phyloP scores from a whole-genome alignment of 306 rosid genomes.

The Prunus kanzakura region DNA sequence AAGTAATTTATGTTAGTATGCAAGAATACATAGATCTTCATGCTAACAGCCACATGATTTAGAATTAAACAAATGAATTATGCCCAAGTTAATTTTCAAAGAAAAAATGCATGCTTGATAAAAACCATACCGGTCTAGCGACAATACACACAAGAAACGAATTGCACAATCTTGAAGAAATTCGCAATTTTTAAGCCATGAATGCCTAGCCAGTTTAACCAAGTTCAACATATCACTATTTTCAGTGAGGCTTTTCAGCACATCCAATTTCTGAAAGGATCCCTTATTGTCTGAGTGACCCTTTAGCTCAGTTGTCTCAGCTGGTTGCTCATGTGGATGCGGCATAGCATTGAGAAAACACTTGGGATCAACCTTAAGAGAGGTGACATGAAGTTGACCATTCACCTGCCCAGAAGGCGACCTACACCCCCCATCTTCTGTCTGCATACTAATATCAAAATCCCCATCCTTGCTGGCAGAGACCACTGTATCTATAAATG shows the following conservation, averaged over 20 bases:
- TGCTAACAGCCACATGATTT: conserved; percentile 6
- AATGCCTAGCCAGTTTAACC: conserved; percentile 77
- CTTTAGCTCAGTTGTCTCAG: conserved; percentile 35
- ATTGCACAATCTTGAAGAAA: conserved; percentile 94
- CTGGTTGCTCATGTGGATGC: conserved; percentile 31
- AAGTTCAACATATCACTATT: conserved; percentile 62
- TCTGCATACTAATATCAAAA: conserved; percentile 37
- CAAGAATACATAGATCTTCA: neutral
- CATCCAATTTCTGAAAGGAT: conserved; percentile 40
- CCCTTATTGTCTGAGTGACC: conserved; percentile 33
- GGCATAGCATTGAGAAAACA: conserved; percentile 30
- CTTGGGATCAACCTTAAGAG: conserved; percentile 51
- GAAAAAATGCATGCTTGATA: neutral
- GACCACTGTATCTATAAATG: conserved; percentile 38
- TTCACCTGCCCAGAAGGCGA: conserved; percentile 41
- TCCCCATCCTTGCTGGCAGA: conserved; percentile 44
- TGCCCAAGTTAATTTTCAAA: neutral
- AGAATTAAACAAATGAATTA: neutral
- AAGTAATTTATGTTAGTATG: neutral
- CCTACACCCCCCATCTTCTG: conserved; percentile 44
- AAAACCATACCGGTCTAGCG: conserved; percentile 80
- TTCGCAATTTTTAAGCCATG: conserved; percentile 81
- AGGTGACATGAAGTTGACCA: conserved; percentile 40
- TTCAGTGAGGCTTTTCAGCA: conserved; percentile 47
- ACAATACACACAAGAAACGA: conserved; percentile 84